Conservation (phyloP, 73 alveolate genomes). For the Tetrahymena malaccensis region DNA sequence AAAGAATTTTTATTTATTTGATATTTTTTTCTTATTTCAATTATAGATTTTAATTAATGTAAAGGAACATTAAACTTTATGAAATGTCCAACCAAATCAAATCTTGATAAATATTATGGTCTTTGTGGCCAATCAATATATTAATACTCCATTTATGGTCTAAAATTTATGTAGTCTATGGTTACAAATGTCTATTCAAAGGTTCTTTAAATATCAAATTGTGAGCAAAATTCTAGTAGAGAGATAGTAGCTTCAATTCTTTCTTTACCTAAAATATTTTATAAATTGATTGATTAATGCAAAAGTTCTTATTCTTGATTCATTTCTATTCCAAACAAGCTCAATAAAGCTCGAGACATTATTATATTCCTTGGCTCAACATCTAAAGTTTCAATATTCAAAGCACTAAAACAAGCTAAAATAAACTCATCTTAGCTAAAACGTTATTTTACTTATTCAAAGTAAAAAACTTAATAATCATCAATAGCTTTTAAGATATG, state of each 20-base stretch:
- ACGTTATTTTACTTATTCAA: not conserved
- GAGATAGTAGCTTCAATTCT: not conserved
- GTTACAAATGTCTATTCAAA: not conserved
- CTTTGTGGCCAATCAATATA: not conserved
- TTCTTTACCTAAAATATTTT: not conserved
- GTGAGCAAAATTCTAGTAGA: not conserved
- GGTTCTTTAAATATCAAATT: not conserved
- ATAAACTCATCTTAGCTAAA: not conserved
- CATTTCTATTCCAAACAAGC: not conserved
- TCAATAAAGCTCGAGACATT: not conserved
- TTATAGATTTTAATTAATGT: not conserved
- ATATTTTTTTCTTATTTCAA: not conserved
- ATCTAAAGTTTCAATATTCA: not conserved
- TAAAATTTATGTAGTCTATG: not conserved
- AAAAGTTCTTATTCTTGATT: not conserved
- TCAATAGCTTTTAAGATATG: not conserved
- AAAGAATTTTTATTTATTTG: not conserved
- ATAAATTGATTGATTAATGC: not conserved
- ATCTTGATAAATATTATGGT: not conserved
- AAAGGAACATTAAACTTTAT: not conserved
- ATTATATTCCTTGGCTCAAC: not conserved
- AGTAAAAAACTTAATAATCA: not conserved
- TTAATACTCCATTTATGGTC: not conserved
- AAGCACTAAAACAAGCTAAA: not conserved
- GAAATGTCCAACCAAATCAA: not conserved